phyloP scores from a whole-genome alignment of 768 basidiomycete species.

The Thelephora ganbajun region DNA sequence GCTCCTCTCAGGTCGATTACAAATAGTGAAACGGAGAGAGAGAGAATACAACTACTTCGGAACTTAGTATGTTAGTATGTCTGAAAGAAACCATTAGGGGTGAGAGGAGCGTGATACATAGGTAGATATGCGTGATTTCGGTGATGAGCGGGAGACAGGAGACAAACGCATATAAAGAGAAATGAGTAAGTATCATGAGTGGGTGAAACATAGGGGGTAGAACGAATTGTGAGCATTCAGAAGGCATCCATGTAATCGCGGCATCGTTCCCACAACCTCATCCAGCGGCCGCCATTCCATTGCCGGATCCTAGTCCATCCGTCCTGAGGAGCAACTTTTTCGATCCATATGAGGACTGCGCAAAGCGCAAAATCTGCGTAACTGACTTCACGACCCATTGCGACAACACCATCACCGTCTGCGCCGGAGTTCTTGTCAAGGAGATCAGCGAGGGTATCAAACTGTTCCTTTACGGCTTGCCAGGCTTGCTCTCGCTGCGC shows the following conservation, averaged over 20 bases:
- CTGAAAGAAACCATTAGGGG: too few relatives aligned
- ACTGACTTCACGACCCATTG: conserved; percentile 49
- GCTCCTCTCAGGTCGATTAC: too few relatives aligned
- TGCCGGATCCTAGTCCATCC: conserved; percentile 55
- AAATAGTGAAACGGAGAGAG: too few relatives aligned
- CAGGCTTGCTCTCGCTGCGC: conserved; percentile 51
- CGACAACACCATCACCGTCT: conserved; percentile 54
- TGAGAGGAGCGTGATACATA: too few relatives aligned
- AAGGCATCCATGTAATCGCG: conserved; percentile 54
- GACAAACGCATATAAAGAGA: too few relatives aligned
- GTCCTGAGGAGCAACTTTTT: conserved; percentile 57
- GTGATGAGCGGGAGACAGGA: too few relatives aligned
- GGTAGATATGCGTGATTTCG: too few relatives aligned
- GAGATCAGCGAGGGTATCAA: conserved; percentile 46
- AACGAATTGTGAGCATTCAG: conserved; percentile 15
- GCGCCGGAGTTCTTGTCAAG: conserved; percentile 49
- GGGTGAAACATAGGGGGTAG: too few relatives aligned
- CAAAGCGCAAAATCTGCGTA: conserved; percentile 68
- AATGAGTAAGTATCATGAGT: too few relatives aligned
- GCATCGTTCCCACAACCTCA: conserved; percentile 46
- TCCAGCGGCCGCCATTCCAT: conserved; percentile 64
- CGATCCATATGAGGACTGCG: conserved; percentile 61
- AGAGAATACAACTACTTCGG: too few relatives aligned
- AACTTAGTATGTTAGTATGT: too few relatives aligned
- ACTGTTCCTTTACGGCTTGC: conserved; percentile 50